phyloP scores from a whole-genome alignment of 805 yeast species.

The Schwanniomyces yamadae region DNA sequence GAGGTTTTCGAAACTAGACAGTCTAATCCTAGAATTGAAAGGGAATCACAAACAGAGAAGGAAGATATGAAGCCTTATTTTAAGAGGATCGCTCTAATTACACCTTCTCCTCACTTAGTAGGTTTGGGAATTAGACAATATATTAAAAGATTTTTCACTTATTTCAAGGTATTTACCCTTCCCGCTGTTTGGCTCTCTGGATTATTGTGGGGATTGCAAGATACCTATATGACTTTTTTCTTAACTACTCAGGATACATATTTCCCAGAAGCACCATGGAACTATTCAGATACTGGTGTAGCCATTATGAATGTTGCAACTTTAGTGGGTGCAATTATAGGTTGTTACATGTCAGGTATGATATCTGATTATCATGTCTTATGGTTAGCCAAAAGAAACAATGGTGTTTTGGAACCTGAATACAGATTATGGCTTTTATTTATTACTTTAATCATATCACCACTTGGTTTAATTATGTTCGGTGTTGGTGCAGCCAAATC shows the following conservation, averaged over 20 bases:
- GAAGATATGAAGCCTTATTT: slow-evolving; percentile 36
- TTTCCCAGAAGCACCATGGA: slow-evolving; percentile 66
- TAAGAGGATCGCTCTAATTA: slow-evolving; percentile 47
- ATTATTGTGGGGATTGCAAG: slow-evolving; percentile 79
- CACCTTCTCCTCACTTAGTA: slow-evolving; percentile 56
- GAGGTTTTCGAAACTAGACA: slow-evolving; percentile 8
- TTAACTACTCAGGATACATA: slow-evolving; percentile 69
- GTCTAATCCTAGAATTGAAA: slow-evolving; percentile 3
- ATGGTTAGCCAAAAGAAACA: slow-evolving; percentile 58
- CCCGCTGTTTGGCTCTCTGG: slow-evolving; percentile 69
- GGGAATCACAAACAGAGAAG: slow-evolving; percentile 4
- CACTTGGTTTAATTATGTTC: slow-evolving; percentile 61
- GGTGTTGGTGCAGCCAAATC: slow-evolving; percentile 61
- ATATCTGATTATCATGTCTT: slow-evolving; percentile 59
- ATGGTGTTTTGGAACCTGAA: slow-evolving; percentile 66
- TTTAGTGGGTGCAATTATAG: slow-evolving; percentile 62
- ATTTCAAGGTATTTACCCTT: slow-evolving; percentile 56
- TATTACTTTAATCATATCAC: slow-evolving; percentile 56
- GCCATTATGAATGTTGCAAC: slow-evolving; percentile 77
- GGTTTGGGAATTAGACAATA: slow-evolving; percentile 72
- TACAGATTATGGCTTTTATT: slow-evolving; percentile 57
- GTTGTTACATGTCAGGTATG: slow-evolving; percentile 64
- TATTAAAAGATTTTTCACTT: slow-evolving; percentile 46
- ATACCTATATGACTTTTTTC: slow-evolving; percentile 72
- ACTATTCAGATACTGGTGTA: slow-evolving; percentile 62